Evolutionary conservation across 805 yeast genomes (phyloP).

Genomic region (Candida sanyiensis): DNA sequence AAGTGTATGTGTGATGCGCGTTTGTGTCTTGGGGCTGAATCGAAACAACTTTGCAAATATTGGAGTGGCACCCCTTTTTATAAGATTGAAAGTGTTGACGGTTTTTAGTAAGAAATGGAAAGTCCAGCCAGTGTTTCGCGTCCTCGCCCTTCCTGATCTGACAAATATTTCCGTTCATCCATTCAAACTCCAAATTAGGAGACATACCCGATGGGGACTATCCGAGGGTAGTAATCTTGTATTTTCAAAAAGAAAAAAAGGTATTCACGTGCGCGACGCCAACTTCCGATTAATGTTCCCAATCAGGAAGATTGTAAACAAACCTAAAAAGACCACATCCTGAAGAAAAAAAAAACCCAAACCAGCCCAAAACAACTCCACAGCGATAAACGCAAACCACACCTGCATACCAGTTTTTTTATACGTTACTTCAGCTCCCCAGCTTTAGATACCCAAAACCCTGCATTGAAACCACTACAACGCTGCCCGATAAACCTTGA

Average conservation of each 20-base stretch:
- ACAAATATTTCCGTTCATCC: too few relatives aligned
- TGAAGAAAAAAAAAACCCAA: conserved; percentile 2
- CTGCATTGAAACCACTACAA: too few relatives aligned
- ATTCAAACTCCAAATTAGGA: too few relatives aligned
- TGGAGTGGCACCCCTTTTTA: neutral
- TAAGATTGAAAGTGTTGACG: neutral
- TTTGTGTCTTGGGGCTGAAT: neutral
- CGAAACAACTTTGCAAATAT: conserved; percentile 4
- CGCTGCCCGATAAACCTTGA: too few relatives aligned
- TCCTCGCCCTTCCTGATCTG: neutral
- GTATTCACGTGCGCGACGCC: neutral
- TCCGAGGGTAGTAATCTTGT: too few relatives aligned
- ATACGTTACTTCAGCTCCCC: too few relatives aligned
- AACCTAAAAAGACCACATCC: neutral
- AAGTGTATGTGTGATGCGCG: neutral
- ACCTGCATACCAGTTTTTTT: neutral
- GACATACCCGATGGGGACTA: too few relatives aligned
- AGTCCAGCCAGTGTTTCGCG: conserved; percentile 8
- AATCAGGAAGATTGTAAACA: conserved; percentile 10
- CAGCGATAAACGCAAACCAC: neutral
- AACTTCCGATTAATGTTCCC: too few relatives aligned
- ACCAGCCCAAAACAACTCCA: neutral
- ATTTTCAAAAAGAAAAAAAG: too few relatives aligned
- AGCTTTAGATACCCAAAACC: too few relatives aligned
- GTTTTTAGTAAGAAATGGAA: conserved; percentile 4